Percentiles rank a stretch among this genome's conserved stretches.
These are phyloP conservation scores for Amanita phalloides DNA, from an alignment of 768 basidiomycete genomes.

Conservation along the genomic window DNA sequence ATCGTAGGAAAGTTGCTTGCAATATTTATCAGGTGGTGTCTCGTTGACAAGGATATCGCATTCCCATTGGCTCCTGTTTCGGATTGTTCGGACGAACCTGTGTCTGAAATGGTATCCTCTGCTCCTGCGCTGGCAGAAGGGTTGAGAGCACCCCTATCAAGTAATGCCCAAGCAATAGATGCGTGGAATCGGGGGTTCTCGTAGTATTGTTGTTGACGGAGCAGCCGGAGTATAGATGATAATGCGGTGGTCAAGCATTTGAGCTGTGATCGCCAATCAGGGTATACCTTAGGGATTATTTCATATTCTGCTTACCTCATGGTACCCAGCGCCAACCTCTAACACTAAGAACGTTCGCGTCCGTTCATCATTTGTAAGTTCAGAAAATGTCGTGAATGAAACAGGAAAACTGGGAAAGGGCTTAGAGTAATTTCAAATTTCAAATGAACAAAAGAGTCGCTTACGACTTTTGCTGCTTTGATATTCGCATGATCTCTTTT, in stretches of 20 bases:
- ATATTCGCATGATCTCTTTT: constrained; percentile 42
- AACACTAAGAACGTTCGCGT: constrained; percentile 74
- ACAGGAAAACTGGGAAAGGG: constrained; percentile 44
- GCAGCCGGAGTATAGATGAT: constrained; percentile 40
- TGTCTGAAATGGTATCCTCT: constrained; percentile 9
- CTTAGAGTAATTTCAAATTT: background rate
- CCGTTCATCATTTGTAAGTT: constrained; percentile 69
- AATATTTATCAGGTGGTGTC: constrained; percentile 6
- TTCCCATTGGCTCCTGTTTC: constrained; percentile 5
- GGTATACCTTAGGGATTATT: background rate
- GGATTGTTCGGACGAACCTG: background rate
- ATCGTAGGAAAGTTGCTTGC: constrained; percentile 33
- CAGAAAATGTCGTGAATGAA: constrained; percentile 64
- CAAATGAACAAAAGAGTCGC: constrained; percentile 11
- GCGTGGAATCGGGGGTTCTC: constrained; percentile 74
- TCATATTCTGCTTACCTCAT: constrained; percentile 37
- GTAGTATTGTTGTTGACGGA: constrained; percentile 79
- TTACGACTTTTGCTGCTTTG: constrained; percentile 36
- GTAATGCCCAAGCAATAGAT: constrained; percentile 81
- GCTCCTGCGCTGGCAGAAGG: constrained; percentile 8
- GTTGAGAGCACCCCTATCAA: constrained; percentile 22
- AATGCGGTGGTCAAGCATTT: constrained; percentile 42
- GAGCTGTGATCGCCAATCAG: constrained; percentile 36
- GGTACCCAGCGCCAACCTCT: constrained; percentile 78
- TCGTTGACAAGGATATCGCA: constrained; percentile 8